These are phyloP conservation scores for Ganoderma resinaceum DNA, from an alignment of 1,284 basidiomycete genomes.

Conservation along the genomic window DNA sequence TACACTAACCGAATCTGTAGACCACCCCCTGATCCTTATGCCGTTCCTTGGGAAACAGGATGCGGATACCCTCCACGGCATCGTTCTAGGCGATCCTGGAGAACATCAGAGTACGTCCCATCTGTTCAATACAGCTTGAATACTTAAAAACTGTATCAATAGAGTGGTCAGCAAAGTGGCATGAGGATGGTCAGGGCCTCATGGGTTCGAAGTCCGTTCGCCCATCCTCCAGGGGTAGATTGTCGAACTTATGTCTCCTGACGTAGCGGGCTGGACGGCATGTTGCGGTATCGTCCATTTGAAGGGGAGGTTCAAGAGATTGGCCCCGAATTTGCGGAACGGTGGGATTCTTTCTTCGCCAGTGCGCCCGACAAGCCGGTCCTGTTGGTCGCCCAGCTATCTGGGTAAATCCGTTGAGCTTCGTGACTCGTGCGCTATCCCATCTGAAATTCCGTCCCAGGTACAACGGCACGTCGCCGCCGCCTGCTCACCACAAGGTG, in stretches of 20 bases:
- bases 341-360: conserved; percentile 50
- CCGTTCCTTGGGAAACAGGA: conserved; percentile 47
- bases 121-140: background rate
- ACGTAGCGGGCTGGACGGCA: conserved; percentile 49
- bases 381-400: conserved; percentile 38
- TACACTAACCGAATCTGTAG: conserved; percentile 34
- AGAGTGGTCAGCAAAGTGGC: conserved; percentile 52
- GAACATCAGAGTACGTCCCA: conserved; percentile 39
- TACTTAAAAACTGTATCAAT: background rate
- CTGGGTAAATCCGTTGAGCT: conserved; percentile 7
- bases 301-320: conserved; percentile 48
- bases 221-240: no score
- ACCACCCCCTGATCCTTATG: conserved; percentile 47
- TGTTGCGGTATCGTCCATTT: conserved; percentile 54
- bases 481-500: background rate
- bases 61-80: conserved; percentile 49
- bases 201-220: conserved; percentile 53
- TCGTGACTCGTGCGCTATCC: no score
- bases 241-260: background rate
- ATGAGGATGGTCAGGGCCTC: conserved; percentile 49
- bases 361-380: conserved; percentile 53
- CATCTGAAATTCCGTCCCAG: background rate
- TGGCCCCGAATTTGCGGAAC: conserved; percentile 47
- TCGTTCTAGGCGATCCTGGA: conserved; percentile 46
- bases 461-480: conserved; percentile 6